These are phyloP conservation scores for Pseudocercospora macadamiae DNA, from an alignment of 2,329 filamentous ascomycete genomes.

Conservation along the genomic window DNA sequence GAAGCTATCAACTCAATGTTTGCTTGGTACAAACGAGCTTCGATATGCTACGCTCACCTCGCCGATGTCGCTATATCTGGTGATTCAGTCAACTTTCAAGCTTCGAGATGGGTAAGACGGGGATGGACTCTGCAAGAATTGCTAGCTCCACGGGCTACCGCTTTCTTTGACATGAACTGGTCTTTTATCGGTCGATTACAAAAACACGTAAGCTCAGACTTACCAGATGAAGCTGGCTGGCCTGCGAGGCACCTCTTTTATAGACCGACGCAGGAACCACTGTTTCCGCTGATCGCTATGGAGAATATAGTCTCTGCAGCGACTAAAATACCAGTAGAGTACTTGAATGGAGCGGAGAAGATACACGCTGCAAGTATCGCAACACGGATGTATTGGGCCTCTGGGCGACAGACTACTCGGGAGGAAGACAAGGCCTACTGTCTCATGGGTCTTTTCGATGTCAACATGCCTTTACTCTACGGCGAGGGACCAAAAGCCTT, in stretches of 20 bases:
- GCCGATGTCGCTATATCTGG: too few species aligned
- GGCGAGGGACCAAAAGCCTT: constrained; percentile 34
- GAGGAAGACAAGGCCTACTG: constrained; percentile 51
- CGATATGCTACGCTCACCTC: constrained; percentile 22
- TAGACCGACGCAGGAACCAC: too few species aligned
- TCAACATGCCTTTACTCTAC: constrained; percentile 51
- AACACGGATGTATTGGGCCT: constrained; percentile 22
- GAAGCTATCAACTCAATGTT: too few species aligned
- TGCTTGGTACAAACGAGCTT: constrained; percentile 14
- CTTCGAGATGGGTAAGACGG: too few species aligned
- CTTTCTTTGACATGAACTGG: constrained; percentile 10
- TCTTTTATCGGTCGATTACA: not conserved
- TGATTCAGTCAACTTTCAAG: too few species aligned
- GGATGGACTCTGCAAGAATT: too few species aligned
- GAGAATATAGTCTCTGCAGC: constrained; percentile 29
- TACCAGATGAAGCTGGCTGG: not conserved
- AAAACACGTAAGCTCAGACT: too few species aligned
- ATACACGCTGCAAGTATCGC: constrained; percentile 11
- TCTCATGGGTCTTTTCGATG: constrained; percentile 48
- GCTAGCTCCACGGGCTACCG: constrained; percentile 8
- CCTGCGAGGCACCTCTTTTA: constrained; percentile 5
- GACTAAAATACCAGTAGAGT: constrained; percentile 34
- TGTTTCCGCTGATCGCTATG: too few species aligned
- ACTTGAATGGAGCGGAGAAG: constrained; percentile 21
- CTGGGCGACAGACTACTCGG: constrained; percentile 17